Evolutionary conservation across 1,284 basidiomycete species (phyloP), one percentile per base, ranked within the genome.

Genomic region (Gastroboletus turbinatus): DNA sequence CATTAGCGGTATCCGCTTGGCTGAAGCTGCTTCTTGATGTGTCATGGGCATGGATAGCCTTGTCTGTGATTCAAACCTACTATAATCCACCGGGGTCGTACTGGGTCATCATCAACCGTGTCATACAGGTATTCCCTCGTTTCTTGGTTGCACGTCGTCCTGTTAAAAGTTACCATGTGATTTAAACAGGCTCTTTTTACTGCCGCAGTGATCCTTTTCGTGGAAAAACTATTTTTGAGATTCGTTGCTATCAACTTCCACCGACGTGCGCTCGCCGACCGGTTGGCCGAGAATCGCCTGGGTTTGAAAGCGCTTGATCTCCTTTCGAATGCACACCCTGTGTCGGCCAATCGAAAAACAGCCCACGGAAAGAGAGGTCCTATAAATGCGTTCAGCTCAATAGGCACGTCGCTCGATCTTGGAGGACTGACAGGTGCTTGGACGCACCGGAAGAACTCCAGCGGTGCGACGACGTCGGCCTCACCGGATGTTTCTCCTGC

Each of bases 231-330:
- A 40, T 84, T 87, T 67, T 70, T 91, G 30, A 85, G 83, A 62
- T 85, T 86, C 60, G 81, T 90, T 43, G 87, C 88, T n/a, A 90
- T 90, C 72, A 85, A 82, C 63, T 90, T 90, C 67, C 88, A 90
- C 67, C 77, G 83, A 60, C 86, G 82, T 60, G 88, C 88, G 7
- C 79, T 90, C 29, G 83, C 87, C 21, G 88, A 90, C 52, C 83
- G 88, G 46, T 72, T 90, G 21, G 75, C 77, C 5, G 88, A 90
- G 67, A 90, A 90, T 63, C 79, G 79, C 29, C 72, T 87, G 35
- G 88, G 84, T 16, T 75, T 90, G 30, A 83, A 80, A 62, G 87
- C 85, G 1, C 76, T 90, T 19, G 88, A 90, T 66, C 76, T 78
- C 23, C 77, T 90, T 23, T 88, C 87, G 3, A 85, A 86, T 66